These are phyloP conservation scores for Talaromyces sp. DNA, from an alignment of 2,329 filamentous ascomycete species.

Conservation along the genomic window DNA sequence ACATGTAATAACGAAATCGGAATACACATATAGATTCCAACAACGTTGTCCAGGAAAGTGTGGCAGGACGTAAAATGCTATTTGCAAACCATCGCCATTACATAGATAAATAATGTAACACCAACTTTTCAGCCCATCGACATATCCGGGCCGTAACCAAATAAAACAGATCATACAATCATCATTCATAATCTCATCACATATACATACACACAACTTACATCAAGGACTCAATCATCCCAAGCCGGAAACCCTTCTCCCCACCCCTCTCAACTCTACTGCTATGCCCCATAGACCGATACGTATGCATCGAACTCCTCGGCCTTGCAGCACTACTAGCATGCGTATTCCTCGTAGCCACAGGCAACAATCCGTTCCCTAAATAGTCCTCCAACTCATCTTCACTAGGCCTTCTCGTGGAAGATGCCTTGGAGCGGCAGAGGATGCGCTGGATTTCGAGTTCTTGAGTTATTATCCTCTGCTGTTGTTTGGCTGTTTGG, in stretches of 20 bases:
- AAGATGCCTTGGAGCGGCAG: constrained; percentile 3
- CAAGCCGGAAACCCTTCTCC: background rate
- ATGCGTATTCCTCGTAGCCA: constrained; percentile 10
- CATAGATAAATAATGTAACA: background rate
- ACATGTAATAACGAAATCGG: background rate
- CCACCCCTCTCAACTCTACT: background rate
- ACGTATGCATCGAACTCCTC: constrained; percentile 15
- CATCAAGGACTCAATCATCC: background rate
- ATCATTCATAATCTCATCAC: constrained; percentile 9
- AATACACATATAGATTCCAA: too few species aligned
- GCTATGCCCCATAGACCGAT: constrained; percentile 3
- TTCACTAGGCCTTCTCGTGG: constrained; percentile 2
- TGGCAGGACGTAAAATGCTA: too few species aligned
- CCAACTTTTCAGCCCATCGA: background rate
- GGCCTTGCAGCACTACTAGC: constrained; percentile 1
- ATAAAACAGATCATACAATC: background rate
- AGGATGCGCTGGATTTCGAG: constrained; percentile 17
- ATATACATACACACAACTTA: background rate
- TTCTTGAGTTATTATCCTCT: constrained; percentile 10
- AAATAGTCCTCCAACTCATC: constrained; percentile 16
- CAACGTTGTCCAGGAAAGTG: too few species aligned
- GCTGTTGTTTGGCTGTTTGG: background rate
- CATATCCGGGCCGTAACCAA: too few species aligned
- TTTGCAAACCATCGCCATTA: background rate
- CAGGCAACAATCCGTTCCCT: constrained; percentile 14